phyloP scores from a whole-genome alignment of 768 basidiomycete species.

The Thelephora ganbajun region DNA sequence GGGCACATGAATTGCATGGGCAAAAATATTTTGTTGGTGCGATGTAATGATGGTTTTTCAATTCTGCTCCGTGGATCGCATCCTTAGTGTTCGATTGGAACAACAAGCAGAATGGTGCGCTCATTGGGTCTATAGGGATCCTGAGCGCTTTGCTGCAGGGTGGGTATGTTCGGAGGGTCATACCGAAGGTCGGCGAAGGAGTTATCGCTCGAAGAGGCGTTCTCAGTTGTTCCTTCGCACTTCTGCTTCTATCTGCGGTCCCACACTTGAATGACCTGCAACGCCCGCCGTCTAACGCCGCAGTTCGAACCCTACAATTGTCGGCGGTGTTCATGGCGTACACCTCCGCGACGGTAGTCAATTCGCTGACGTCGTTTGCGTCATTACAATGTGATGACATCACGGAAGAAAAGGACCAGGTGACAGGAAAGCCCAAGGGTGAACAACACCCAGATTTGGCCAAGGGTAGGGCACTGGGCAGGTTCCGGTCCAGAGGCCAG shows the following conservation, averaged over 20 bases:
- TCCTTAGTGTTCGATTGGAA: constrained; percentile 75
- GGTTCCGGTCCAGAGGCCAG: constrained; percentile 88
- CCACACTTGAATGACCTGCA: constrained; percentile 37
- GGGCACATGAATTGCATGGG: no score
- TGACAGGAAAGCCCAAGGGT: constrained; percentile 34
- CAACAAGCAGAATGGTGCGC: constrained; percentile 75
- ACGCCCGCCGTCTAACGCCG: constrained; percentile 18
- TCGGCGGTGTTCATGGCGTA: constrained; percentile 82
- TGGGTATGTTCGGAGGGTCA: constrained; percentile 80
- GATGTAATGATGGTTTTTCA: no score
- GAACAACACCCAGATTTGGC: constrained; percentile 54
- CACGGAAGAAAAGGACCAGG: constrained; percentile 26
- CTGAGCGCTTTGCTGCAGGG: constrained; percentile 85
- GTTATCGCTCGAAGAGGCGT: constrained; percentile 77
- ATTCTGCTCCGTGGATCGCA: neutral
- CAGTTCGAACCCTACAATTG: constrained; percentile 41
- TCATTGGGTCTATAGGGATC: constrained; percentile 82
- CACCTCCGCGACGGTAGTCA: constrained; percentile 93
- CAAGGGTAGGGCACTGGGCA: constrained; percentile 74
- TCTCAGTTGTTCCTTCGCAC: constrained; percentile 52
- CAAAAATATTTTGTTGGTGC: no score
- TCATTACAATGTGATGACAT: constrained; percentile 82
- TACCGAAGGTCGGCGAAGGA: constrained; percentile 63
- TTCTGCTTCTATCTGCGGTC: constrained; percentile 58
- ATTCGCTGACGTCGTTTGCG: constrained; percentile 80